A percentile compares a stretch with the other conserved stretches of the same genome.
phyloP scores from a whole-genome alignment of 495 filamentous ascomycete genomes.

The Aspergillus sclerotioniger region DNA sequence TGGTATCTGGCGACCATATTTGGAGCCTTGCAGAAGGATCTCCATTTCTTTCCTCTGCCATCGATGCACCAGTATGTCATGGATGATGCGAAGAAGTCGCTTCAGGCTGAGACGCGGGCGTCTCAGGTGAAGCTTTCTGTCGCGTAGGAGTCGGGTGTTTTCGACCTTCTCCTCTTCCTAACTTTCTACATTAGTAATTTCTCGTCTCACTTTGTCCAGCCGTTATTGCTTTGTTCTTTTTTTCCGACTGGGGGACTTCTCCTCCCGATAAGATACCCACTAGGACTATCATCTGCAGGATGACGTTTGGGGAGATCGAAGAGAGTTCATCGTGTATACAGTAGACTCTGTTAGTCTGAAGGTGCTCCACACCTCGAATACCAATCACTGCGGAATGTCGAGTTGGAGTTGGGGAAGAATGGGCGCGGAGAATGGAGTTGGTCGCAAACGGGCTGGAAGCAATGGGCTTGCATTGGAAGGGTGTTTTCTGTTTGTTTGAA shows the following conservation, averaged over 20 bases:
- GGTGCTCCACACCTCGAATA: background rate
- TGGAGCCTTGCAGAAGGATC: constrained; percentile 24
- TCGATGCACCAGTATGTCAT: constrained; percentile 25
- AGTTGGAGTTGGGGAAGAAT: background rate
- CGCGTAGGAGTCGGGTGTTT: background rate
- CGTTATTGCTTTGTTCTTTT: background rate
- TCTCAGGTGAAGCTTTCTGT: constrained; percentile 7
- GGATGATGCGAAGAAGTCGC: constrained; percentile 26
- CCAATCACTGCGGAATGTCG: background rate
- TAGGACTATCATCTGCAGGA: constrained; percentile 15
- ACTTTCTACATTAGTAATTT: background rate
- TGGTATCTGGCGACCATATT: constrained; percentile 33
- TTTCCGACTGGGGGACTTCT: constrained; percentile 2
- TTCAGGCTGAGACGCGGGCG: constrained; percentile 21
- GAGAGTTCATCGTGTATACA: background rate
- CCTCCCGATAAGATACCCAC: background rate
- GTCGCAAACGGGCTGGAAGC: background rate
- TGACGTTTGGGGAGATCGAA: constrained; percentile 15
- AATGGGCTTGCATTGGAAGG: background rate
- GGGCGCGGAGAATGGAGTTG: background rate
- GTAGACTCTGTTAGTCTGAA: constrained; percentile 1
- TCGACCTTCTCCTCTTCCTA: too few relatives aligned
- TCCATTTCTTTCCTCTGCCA: constrained; percentile 35
- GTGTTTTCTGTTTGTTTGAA: background rate
- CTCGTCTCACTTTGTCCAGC: background rate